phyloP scores from a whole-genome alignment of 805 yeast genomes.

The Starmerella scarabaei region DNA sequence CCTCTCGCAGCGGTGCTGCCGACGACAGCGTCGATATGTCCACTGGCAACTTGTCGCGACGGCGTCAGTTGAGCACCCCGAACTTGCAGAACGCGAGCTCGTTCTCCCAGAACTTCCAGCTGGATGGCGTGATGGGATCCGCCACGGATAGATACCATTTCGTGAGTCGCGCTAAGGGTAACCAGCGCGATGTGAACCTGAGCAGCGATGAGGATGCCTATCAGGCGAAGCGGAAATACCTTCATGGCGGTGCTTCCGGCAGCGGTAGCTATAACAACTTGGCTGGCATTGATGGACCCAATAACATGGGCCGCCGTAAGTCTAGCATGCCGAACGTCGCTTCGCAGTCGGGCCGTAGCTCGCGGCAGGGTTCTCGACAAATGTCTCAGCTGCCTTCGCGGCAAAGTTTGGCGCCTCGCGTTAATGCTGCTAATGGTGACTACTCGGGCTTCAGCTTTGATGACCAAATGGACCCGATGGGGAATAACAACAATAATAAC shows the following conservation, averaged over 20 bases:
- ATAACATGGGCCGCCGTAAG: background rate
- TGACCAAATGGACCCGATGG: background rate
- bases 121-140: slow-evolving; percentile 22
- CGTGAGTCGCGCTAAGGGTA: slow-evolving; percentile 17
- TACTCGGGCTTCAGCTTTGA: background rate
- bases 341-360: background rate
- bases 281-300: too few relatives aligned
- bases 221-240: slow-evolving; percentile 12
- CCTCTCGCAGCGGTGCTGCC: slow-evolving; percentile 6
- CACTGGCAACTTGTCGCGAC: slow-evolving; percentile 15
- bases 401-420: too few relatives aligned
- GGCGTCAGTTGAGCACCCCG: slow-evolving; percentile 17
- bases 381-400: too few relatives aligned
- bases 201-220: slow-evolving; percentile 17
- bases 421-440: background rate
- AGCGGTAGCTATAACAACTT: background rate
- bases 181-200: slow-evolving; percentile 12
- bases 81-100: slow-evolving; percentile 7
- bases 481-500: background rate
- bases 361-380: background rate
- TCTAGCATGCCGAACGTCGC: background rate
- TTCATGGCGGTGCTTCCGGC: slow-evolving; percentile 12
- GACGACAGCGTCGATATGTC: slow-evolving; percentile 23
- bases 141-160: slow-evolving; percentile 24
- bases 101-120: slow-evolving; percentile 26